These are phyloP conservation scores for Thinopyrum elongatum DNA, from an alignment of 176 grass and related monocot genomes.

Conservation along the genomic window DNA sequence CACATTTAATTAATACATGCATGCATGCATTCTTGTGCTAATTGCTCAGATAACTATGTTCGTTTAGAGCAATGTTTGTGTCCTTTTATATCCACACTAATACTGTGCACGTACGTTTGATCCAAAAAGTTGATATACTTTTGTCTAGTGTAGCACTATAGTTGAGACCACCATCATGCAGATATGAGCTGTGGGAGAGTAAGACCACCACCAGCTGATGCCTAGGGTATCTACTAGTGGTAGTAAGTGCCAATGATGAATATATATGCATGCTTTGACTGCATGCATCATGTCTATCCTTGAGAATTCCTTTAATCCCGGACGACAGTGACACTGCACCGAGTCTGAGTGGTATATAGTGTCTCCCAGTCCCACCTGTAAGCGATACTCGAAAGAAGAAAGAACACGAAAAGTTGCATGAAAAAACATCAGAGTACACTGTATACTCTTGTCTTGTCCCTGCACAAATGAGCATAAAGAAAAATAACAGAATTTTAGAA, in stretches of 20 bases:
- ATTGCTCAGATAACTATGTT: not conserved
- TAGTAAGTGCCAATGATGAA: constrained; percentile 15
- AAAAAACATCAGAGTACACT: not conserved
- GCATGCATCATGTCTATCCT: constrained; percentile 1
- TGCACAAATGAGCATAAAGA: not conserved
- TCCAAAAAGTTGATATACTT: constrained; percentile 29
- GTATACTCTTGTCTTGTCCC: not conserved
- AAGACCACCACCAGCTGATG: constrained; percentile 49
- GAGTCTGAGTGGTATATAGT: not conserved
- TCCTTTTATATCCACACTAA: not conserved
- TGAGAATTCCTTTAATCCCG: constrained; percentile 24
- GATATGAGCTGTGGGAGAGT: not conserved
- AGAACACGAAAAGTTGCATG: not conserved
- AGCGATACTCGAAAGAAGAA: not conserved
- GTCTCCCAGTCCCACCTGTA: not conserved
- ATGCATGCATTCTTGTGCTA: not conserved
- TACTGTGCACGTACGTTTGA: not conserved
- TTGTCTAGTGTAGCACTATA: constrained; percentile 40
- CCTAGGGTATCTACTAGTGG: not conserved
- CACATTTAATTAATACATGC: too few relatives aligned
- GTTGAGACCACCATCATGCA: constrained; percentile 38
- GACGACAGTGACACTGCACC: not conserved
- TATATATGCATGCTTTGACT: not conserved
- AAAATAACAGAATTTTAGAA: not conserved
- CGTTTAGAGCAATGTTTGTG: not conserved